These are phyloP conservation scores for Xenoacremonium recifei DNA, from an alignment of 2,329 filamentous ascomycete genomes.

Conservation along the genomic window DNA sequence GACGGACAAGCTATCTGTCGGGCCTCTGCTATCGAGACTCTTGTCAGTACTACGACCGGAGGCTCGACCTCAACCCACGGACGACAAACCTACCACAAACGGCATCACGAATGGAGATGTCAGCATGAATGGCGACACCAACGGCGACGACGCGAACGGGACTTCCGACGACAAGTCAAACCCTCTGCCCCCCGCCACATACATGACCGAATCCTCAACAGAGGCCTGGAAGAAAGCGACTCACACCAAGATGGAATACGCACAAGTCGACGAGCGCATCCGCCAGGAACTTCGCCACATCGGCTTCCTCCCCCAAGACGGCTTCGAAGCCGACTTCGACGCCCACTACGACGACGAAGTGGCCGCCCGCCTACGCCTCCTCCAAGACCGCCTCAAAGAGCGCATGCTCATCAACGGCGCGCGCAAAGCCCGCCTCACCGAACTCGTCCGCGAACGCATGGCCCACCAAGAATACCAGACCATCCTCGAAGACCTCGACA, in stretches of 20 bases:
- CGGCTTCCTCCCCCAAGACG: constrained; percentile 74
- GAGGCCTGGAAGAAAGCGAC: constrained; percentile 78
- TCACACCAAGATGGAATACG: constrained; percentile 76
- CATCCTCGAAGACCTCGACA: constrained; percentile 94
- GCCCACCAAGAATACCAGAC: constrained; percentile 96
- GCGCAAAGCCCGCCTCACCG: constrained; percentile 80
- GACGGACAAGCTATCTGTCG: constrained; percentile 85
- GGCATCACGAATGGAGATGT: constrained; percentile 54
- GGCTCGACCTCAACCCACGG: constrained; percentile 51
- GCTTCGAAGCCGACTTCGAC: constrained; percentile 72
- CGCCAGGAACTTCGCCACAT: constrained; percentile 90
- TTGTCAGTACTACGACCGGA: constrained; percentile 81
- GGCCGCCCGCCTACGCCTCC: constrained; percentile 78
- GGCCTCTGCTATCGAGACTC: constrained; percentile 79
- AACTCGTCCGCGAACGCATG: constrained; percentile 88
- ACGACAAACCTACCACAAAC: constrained; percentile 56
- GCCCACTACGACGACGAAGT: constrained; percentile 93
- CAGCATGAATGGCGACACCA: constrained; percentile 50
- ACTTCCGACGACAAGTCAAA: constrained; percentile 36
- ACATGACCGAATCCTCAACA: constrained; percentile 73
- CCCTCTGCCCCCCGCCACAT: constrained; percentile 65
- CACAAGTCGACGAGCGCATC: constrained; percentile 83
- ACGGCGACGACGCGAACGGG: constrained; percentile 34
- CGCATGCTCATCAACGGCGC: constrained; percentile 87
- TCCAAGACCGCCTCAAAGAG: constrained; percentile 79